Conservation (phyloP, 164 flowering plant species). For the Platanus orientalis region DNA sequence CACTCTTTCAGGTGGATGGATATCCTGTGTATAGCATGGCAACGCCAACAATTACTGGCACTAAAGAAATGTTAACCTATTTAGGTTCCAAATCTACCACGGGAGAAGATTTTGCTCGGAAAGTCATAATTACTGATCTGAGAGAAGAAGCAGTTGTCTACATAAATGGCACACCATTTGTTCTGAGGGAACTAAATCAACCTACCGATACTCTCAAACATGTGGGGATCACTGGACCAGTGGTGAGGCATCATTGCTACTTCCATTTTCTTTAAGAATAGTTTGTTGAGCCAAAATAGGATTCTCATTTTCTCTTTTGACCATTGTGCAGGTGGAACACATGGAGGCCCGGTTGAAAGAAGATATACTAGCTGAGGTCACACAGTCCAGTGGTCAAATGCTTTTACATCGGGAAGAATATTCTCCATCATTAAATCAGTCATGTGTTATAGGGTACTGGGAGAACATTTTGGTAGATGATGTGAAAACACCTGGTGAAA, state of each 20-base stretch:
- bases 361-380: slow-evolving; percentile 77
- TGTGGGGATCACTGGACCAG: slow-evolving; percentile 86
- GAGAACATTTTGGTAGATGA: slow-evolving; percentile 78
- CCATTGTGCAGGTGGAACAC: slow-evolving; percentile 69
- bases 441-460: slow-evolving; percentile 88
- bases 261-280: not conserved
- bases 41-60: slow-evolving; percentile 86
- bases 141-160: slow-evolving; percentile 98
- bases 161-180: slow-evolving; percentile 88
- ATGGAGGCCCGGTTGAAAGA: slow-evolving; percentile 91
- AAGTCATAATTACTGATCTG: slow-evolving; percentile 73
- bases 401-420: slow-evolving; percentile 95
- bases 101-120: slow-evolving; percentile 31
- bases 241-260: slow-evolving; percentile 41
- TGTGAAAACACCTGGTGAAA: slow-evolving; percentile 90
- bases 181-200: slow-evolving; percentile 84
- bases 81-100: slow-evolving; percentile 50
- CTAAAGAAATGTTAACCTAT: slow-evolving; percentile 76
- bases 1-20: slow-evolving; percentile 61
- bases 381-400: slow-evolving; percentile 73
- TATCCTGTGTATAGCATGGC: slow-evolving; percentile 97
- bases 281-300: not conserved
- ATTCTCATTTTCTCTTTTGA: slow-evolving; percentile 10
- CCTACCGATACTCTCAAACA: slow-evolving; percentile 96
- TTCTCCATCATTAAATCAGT: slow-evolving; percentile 57